phyloP scores from a whole-genome alignment of 2,329 filamentous ascomycete species.

The Pyrenophora seminiperda region DNA sequence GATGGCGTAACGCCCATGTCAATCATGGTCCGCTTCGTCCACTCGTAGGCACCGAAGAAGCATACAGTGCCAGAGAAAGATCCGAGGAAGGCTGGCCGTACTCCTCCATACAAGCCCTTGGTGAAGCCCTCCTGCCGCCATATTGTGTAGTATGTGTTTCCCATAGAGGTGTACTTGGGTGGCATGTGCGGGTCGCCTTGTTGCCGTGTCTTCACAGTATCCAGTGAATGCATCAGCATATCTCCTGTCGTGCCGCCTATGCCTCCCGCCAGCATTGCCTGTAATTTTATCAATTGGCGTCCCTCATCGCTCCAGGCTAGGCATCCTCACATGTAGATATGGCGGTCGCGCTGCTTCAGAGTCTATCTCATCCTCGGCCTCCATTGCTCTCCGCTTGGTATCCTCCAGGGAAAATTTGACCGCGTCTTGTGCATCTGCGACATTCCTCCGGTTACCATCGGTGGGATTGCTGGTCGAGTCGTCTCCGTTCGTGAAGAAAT shows the following conservation, averaged over 20 bases:
- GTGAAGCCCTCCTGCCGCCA: conserved; percentile 87
- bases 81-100: conserved; percentile 84
- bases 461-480: conserved; percentile 41
- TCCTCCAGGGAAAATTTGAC: conserved; percentile 29
- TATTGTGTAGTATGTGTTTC: conserved; percentile 90
- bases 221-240: conserved; percentile 97
- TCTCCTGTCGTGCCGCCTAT: conserved; percentile 92
- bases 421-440: conserved; percentile 29
- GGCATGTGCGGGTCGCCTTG: conserved; percentile 94
- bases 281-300: conserved; percentile 31
- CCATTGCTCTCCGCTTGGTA: conserved; percentile 21
- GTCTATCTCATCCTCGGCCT: conserved; percentile 39
- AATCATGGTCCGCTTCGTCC: conserved; percentile 86
- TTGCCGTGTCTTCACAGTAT: conserved; percentile 97
- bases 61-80: conserved; percentile 92
- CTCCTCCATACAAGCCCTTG: conserved; percentile 90
- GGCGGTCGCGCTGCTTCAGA: conserved; percentile 54
- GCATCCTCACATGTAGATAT: conserved; percentile 53
- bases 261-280: conserved; percentile 96
- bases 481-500: conserved; percentile 51
- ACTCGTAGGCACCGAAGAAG: conserved; percentile 97
- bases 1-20: conserved; percentile 82
- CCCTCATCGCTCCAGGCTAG: conserved; percentile 7
- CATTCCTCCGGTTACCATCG: conserved; percentile 45
- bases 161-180: conserved; percentile 88